phyloP scores from a whole-genome alignment of 2,329 filamentous ascomycete genomes.

The Camillea tinctor region DNA sequence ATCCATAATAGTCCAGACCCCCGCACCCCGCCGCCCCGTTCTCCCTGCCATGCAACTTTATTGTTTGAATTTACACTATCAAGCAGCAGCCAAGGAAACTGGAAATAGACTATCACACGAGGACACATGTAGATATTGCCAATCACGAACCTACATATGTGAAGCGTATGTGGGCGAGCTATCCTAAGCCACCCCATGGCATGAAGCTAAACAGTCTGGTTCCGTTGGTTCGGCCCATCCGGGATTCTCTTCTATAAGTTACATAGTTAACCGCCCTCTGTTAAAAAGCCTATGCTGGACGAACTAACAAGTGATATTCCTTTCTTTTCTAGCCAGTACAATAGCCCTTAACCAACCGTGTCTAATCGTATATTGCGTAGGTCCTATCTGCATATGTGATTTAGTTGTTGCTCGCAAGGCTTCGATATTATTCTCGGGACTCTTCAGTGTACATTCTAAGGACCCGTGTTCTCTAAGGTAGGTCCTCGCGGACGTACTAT shows the following conservation, averaged over 20 bases:
- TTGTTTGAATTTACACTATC: too few relatives aligned
- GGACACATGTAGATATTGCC: neutral
- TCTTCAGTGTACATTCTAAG: too few relatives aligned
- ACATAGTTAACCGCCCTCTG: neutral
- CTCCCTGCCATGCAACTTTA: neutral
- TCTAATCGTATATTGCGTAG: too few relatives aligned
- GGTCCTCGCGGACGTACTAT: too few relatives aligned
- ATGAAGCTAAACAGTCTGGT: neutral
- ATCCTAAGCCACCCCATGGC: neutral
- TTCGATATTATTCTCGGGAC: too few relatives aligned
- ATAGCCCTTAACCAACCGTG: neutral
- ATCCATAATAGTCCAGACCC: neutral
- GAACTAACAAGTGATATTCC: neutral
- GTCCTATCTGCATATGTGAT: too few relatives aligned
- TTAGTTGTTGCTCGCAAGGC: too few relatives aligned
- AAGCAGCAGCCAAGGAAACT: too few relatives aligned
- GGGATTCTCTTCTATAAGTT: neutral
- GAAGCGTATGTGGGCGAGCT: neutral
- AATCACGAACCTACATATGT: neutral
- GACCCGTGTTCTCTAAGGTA: too few relatives aligned
- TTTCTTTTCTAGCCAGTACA: neutral
- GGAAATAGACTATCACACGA: too few relatives aligned
- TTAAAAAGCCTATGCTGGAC: neutral
- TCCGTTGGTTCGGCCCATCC: neutral
- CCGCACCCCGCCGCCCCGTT: neutral